Percentiles rank a stretch among this genome's conserved stretches.
These are phyloP conservation scores for Penicillium decumbens DNA, from an alignment of 2,329 filamentous ascomycete species.

Conservation along the genomic window DNA sequence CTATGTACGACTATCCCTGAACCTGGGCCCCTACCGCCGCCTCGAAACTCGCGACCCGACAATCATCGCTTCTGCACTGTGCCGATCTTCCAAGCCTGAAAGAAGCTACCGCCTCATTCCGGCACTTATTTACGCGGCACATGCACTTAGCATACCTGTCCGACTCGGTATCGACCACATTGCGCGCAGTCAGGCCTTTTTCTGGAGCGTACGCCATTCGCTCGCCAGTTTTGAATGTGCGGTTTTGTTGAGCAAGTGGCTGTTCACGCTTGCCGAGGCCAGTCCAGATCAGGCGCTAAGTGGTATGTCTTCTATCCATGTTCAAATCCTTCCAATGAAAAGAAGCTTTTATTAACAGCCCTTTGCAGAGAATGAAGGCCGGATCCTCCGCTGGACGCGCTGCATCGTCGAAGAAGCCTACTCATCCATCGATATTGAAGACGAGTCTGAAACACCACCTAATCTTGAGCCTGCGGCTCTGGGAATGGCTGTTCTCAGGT, in stretches of 20 bases:
- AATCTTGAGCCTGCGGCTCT: slow-evolving; percentile 26
- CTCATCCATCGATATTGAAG: slow-evolving; percentile 29
- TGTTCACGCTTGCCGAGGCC: slow-evolving; percentile 32
- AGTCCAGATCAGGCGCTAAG: slow-evolving; percentile 26
- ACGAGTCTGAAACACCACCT: slow-evolving; percentile 21
- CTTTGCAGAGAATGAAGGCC: slow-evolving; percentile 28
- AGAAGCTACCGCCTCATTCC: slow-evolving; percentile 58
- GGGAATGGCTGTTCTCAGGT: slow-evolving; percentile 27
- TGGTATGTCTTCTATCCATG: slow-evolving; percentile 15
- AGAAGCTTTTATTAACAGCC: neutral
- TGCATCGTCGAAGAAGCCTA: slow-evolving; percentile 34
- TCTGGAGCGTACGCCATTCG: slow-evolving; percentile 38
- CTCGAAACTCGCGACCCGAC: slow-evolving; percentile 62
- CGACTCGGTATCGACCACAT: slow-evolving; percentile 36
- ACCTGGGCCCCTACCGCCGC: slow-evolving; percentile 58
- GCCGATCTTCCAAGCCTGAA: slow-evolving; percentile 54
- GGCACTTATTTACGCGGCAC: slow-evolving; percentile 63
- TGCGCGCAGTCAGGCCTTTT: slow-evolving; percentile 35
- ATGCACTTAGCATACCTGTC: slow-evolving; percentile 58
- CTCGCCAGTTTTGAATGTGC: slow-evolving; percentile 36
- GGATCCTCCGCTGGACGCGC: slow-evolving; percentile 31
- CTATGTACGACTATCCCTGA: slow-evolving; percentile 32
- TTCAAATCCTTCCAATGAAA: neutral
- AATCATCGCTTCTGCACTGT: slow-evolving; percentile 58
- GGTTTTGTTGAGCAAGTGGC: slow-evolving; percentile 45